phyloP scores from a whole-genome alignment of 2,329 filamentous ascomycete genomes.

The Tolypocladium ophioglossoides region DNA sequence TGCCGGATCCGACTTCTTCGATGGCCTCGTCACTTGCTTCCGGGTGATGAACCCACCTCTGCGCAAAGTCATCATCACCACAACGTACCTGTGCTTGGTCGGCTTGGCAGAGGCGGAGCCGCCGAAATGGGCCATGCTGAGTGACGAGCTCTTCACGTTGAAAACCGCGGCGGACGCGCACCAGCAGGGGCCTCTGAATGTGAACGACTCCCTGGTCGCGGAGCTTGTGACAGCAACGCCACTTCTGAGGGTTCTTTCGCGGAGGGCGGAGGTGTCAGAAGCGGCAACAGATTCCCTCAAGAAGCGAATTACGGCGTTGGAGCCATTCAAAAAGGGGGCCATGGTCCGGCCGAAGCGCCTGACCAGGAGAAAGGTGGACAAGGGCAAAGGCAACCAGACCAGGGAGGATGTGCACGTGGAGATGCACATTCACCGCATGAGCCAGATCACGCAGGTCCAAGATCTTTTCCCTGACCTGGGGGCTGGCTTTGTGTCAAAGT shows the following conservation, averaged over 20 bases:
- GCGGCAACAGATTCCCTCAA: slow-evolving; percentile 44
- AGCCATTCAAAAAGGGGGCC: slow-evolving; percentile 46
- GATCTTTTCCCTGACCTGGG: slow-evolving; percentile 87
- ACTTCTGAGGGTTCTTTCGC: slow-evolving; percentile 52
- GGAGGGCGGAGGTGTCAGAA: slow-evolving; percentile 37
- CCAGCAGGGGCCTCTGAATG: slow-evolving; percentile 41
- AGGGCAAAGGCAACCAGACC: slow-evolving; percentile 48
- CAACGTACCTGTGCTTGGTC: slow-evolving; percentile 63
- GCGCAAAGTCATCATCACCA: slow-evolving; percentile 58
- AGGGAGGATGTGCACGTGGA: slow-evolving; percentile 28
- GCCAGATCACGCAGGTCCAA: slow-evolving; percentile 79
- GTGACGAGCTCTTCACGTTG: slow-evolving; percentile 75
- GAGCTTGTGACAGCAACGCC: slow-evolving; percentile 76
- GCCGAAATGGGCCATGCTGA: slow-evolving; percentile 62
- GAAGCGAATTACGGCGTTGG: slow-evolving; percentile 50
- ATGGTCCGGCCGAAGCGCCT: slow-evolving; percentile 40
- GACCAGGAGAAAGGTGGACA: slow-evolving; percentile 46
- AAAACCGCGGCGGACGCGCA: slow-evolving; percentile 61
- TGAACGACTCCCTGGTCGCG: slow-evolving; percentile 64
- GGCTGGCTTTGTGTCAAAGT: slow-evolving; percentile 66
- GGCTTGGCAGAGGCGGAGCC: slow-evolving; percentile 57
- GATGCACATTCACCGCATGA: slow-evolving; percentile 72
- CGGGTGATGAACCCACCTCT: slow-evolving; percentile 51
- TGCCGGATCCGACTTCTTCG: slow-evolving; percentile 79
- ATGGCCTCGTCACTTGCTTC: slow-evolving; percentile 60